Base-by-base conservation (phyloP, 495 filamentous ascomycete species). In the Trichoderma gamsii region DNA sequence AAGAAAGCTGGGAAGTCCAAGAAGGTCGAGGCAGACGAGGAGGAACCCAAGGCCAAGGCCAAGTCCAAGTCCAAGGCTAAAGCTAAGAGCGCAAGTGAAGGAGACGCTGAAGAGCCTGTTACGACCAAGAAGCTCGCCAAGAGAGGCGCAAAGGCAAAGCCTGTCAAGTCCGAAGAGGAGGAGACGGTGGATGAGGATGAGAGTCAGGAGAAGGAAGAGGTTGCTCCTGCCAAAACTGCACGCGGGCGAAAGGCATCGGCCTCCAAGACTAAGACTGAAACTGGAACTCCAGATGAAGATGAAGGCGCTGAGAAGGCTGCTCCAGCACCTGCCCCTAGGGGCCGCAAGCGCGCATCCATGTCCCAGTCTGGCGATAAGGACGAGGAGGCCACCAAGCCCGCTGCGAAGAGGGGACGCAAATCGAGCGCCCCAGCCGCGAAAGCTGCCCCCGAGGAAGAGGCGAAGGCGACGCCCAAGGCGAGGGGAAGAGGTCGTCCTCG, bases 131-230 rank as follows among this genome's bases (percentile, higher is more conserved):
- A 32, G 65, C 18, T 11, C 13, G 25, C 73, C 3, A 71, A 73
- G 67, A 70, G 69, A 63, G 66, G 65, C 29, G 65, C 67, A 46
- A 73, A 70, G 70, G 68, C 72, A 23, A 71, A 67, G 51, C 65
- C 18, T 16, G 43, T 32, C 43, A 51, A 66, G 27, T 68, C 67
- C 29, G 73, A 70, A 32, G 66, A 74, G 18, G 66, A 74, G 18
- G 74, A 73, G 63, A 71, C 71, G 64, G 70, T 76, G 35, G 65
- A 72, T 25, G 72, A 75, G 61, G 70, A 74, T 18, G 71, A 75
- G 12, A 66, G 46, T 2, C 71, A 72, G 3, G 75, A 72, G 41
- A 67, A 72, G 64, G 46, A 52, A n/a, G 66, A 70, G 3, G 67
- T 49, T n/a, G 49, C 35, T 43, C 63, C 35, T 27, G 35, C 16